These are phyloP conservation scores for Lactifluus echinatus DNA, from an alignment of 768 basidiomycete species.

Conservation along the genomic window DNA sequence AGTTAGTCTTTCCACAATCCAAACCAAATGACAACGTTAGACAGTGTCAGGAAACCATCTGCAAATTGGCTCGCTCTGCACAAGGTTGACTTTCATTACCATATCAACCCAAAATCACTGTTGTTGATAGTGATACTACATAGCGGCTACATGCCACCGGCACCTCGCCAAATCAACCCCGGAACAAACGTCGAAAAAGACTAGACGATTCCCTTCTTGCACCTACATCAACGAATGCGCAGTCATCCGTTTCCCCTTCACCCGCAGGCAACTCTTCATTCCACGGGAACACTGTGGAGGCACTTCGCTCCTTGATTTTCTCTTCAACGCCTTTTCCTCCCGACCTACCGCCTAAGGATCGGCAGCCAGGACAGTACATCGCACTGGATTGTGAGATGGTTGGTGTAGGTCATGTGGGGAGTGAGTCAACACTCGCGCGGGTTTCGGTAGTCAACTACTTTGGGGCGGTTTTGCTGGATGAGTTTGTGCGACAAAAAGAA, in stretches of 20 bases:
- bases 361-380: conserved; percentile 55
- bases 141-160: conserved; percentile 3
- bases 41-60: not conserved
- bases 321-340: conserved; percentile 27
- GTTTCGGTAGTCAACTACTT: conserved; percentile 87
- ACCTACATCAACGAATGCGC: conserved; percentile 2
- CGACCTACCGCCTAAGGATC: conserved; percentile 12
- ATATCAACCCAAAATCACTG: not conserved
- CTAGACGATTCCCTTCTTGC: not conserved
- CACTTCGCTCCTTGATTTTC: conserved; percentile 9
- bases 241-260: not conserved
- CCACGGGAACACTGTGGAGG: not conserved
- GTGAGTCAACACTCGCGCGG: conserved; percentile 78
- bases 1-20: not conserved
- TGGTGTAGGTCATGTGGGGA: conserved; percentile 77
- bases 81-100: conserved; percentile 8
- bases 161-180: not conserved
- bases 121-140: not conserved
- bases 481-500: conserved; percentile 80
- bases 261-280: not conserved
- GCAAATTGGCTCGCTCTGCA: conserved; percentile 11
- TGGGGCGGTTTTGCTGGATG: conserved; percentile 72
- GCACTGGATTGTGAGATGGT: conserved; percentile 98
- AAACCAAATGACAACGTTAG: not conserved
- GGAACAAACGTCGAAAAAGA: not conserved